phyloP scores from a whole-genome alignment of 2,329 filamentous ascomycete species.

The Calycina marina region DNA sequence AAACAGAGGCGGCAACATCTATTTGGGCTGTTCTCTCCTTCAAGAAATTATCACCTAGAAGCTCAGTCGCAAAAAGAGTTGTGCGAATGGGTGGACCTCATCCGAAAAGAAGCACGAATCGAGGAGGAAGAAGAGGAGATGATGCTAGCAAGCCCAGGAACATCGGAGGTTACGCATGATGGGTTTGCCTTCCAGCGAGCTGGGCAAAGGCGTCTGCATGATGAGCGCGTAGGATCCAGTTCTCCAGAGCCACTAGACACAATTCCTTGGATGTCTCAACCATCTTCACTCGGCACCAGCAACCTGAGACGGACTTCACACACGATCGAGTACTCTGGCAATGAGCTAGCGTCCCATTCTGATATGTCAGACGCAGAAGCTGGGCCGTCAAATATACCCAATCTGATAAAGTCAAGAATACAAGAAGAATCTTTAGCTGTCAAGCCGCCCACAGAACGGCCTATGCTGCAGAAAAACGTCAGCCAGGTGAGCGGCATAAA shows the following conservation, averaged over 20 bases:
- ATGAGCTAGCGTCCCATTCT: conserved; percentile 64
- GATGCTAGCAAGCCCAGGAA: conserved; percentile 51
- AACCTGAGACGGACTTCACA: conserved; percentile 40
- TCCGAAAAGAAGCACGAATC: conserved; percentile 66
- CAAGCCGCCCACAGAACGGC: conserved; percentile 19
- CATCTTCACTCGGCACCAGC: conserved; percentile 12
- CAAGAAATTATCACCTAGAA: conserved; percentile 84
- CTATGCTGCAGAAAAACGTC: conserved; percentile 34
- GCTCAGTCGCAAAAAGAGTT: conserved; percentile 60
- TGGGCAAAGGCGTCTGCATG: conserved; percentile 15
- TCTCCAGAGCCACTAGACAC: conserved; percentile 43
- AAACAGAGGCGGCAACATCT: conserved; percentile 78
- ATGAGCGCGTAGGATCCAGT: conserved; percentile 28
- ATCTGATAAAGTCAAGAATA: conserved; percentile 11
- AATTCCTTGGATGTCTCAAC: conserved; percentile 9
- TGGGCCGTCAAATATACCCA: conserved; percentile 24
- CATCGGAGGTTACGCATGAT: conserved; percentile 12
- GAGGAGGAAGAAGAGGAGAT: conserved; percentile 83
- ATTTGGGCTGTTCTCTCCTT: conserved; percentile 84
- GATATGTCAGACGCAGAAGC: conserved; percentile 65
- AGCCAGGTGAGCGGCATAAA: conserved; percentile 48
- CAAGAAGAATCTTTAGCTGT: conserved; percentile 21
- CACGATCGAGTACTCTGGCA: conserved; percentile 48
- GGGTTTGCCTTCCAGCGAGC: conserved; percentile 16
- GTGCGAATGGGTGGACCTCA: conserved; percentile 72